Evolutionary conservation across 768 basidiomycete species (phyloP), one percentile per base, ranked within the genome.

Genomic region (Tricholoma sp.): DNA sequence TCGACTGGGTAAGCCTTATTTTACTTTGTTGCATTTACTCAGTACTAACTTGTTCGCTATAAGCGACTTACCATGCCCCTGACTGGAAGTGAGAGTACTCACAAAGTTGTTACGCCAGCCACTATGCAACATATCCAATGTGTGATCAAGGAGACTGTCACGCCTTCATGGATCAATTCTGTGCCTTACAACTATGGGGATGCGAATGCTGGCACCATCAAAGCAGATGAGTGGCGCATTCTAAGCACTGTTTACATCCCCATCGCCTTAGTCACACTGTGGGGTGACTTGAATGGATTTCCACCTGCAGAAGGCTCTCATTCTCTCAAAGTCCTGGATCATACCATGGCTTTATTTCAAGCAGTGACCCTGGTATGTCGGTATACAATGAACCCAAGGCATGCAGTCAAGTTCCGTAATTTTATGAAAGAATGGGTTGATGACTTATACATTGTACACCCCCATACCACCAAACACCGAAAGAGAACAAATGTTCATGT

Each of bases 211-310:
- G 70, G 75, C 4, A 67, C 60, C 0, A 57, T 76, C 36, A 76
- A 76, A 45, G 72, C 73, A 0, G 72, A 70, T 33, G 63, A 76
- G 55, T 76, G 75, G 74, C 57, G 64, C 6, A 59, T 61, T 0
- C 41, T 73, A 4, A 51, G 57, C 32, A 70, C 63, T 0, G 52
- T 74, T 12, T 70, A 71, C 50, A 59, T 76, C 3, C 74, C 74
- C 1, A 60, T 75, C 4, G 67, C 72, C 0, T 59, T 76, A 1
- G 57, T 73, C 9, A 66, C 63, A 12, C 39, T 72, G 1, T 75
- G 74, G 69, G 62, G 70, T 20, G 59, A 63, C 44, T 9, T 49
- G 2, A 31, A 48, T 50, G 12, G 32, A 2, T 4, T 6, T 10
- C 20, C 50, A n/a, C 31, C 29, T 1, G 2, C 29, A 4, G 50